Evolutionary conservation across 2,329 filamentous ascomycete genomes (phyloP).

Genomic region (Verruconis gallopava): DNA sequence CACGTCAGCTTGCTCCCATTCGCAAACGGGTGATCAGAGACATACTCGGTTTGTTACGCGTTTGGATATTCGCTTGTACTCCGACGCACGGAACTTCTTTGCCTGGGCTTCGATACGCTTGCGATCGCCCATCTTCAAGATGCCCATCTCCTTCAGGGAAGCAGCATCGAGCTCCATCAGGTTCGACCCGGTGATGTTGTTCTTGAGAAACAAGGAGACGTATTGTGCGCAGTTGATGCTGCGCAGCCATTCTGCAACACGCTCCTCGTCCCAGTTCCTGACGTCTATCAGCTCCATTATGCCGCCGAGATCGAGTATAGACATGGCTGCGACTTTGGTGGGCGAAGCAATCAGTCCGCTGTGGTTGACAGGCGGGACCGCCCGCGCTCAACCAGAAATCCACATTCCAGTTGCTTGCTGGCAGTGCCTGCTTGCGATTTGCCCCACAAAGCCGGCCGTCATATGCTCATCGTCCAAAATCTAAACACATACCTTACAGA

Average conservation of each 20-base stretch:
- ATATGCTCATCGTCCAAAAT: too few relatives aligned
- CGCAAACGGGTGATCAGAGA: constrained; percentile 11
- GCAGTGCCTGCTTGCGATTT: too few relatives aligned
- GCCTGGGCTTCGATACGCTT: constrained; percentile 57
- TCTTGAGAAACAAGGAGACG: constrained; percentile 70
- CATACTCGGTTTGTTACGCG: constrained; percentile 62
- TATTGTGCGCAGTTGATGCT: constrained; percentile 92
- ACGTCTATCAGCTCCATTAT: constrained; percentile 11
- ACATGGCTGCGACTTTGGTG: too few relatives aligned
- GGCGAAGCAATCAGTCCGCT: too few relatives aligned
- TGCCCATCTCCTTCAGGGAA: constrained; percentile 92
- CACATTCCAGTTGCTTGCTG: too few relatives aligned
- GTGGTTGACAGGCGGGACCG: too few relatives aligned
- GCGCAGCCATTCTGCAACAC: constrained; percentile 79
- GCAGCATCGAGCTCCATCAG: constrained; percentile 94
- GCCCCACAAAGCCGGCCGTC: too few relatives aligned
- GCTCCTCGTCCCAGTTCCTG: constrained; percentile 73
- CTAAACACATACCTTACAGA: constrained; percentile 29
- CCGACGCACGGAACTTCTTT: constrained; percentile 35
- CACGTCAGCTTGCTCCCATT: constrained; percentile 12
- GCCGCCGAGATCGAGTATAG: neutral
- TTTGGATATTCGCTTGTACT: constrained; percentile 43
- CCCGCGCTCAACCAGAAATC: too few relatives aligned
- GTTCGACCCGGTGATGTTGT: constrained; percentile 96
- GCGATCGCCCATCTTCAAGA: constrained; percentile 93